Evolutionary conservation across 495 filamentous ascomycete genomes (phyloP), one percentile per base, ranked within the genome.

Genomic region (Penicillium ochrochloron): DNA sequence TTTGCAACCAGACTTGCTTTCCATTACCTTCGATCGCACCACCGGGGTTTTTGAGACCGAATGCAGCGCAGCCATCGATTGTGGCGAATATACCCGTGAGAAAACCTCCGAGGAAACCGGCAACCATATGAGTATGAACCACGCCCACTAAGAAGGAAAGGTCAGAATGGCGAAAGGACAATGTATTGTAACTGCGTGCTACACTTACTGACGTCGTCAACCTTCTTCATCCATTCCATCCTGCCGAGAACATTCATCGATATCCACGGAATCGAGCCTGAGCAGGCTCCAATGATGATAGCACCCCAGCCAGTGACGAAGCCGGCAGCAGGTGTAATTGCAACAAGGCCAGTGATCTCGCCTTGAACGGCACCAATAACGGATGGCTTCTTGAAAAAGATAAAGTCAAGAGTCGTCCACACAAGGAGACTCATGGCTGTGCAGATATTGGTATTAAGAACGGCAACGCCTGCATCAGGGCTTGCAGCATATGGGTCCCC

Each of bases 261-360:
- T 21, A 84, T 53, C 84, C 84, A 86, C 2, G 84, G 84, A 56
- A 85, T 76, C 31, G 71, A 76, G 29, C 84, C 84, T 10, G 80
- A 82, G 62, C 75, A 78, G 51, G 78, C 58, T 59, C 84, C 84
- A 48, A 85, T 76, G 31, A 79, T 66, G 64, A 86, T 81, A 35
- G 84, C 84, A 54, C 82, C 82, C 84, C 84, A 86, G 50, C 84
- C 84, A 0, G 84, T 79, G 33, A 86, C 78, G 21, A 86, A 77
- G 64, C 84, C 84, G 23, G 84, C 84, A 42, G 82, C 83, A 8
- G 84, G 84, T 3, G 84, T 86, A 67, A 86, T 86, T 33, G 80
- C 81, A 33, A 86, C 84, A 23, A 86, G 75, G 21, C 83, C 83
- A 3, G 82, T 83, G 66, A 85, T 85, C 80, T 82, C 82, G 53